Evolutionary conservation across 2,329 filamentous ascomycete genomes (phyloP), one percentile per base, ranked within the genome.

Genomic region (Ilyonectria robusta): DNA sequence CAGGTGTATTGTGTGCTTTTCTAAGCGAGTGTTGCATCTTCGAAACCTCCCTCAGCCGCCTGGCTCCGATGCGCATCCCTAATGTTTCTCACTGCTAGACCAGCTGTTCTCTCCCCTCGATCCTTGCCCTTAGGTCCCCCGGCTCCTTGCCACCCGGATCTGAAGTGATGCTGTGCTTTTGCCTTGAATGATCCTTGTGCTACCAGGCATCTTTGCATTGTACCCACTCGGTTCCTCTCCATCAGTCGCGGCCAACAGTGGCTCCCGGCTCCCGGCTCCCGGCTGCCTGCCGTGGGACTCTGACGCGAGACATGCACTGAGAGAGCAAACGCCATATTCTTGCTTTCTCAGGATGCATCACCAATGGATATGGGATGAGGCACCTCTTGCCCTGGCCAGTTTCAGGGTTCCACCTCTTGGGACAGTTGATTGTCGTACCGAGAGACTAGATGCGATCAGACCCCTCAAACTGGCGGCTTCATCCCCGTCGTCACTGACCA

Each of bases 201-300:
- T 65, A 65, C 62, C 57, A 6, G 31, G 33, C 42, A 19, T 61
- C 44, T 55, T 57, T 40, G 19, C 35, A 40, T 54, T 21, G 40
- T 42, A 61, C 58, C 29, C 33, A 31, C 58, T 21, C 60, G 54
- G 42, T 17, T 58, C 59, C 40, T 64, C 53, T 53, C 54, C 21
- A 46, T 26, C 63, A 62, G 51, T 58, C 42, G 65, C 47, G 54
- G 65, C 51, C 35, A 26, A 59, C 17, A 33, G 29, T 72, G 65
- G 65, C 59, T 65, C 40, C 47, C 61, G 65, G 65, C 59, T 65
- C 40, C 47, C 61, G 65, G 65, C 59, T 63, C 40, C 47, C 61
- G 44, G 56, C 71, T 72, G 63, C 57, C 65, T 71, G 62, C 50
- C 51, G 70, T 75, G 62, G 56, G 56, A 75, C 72, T 68, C 26